Evolutionary conservation across 768 basidiomycete species (phyloP), one percentile per base, ranked within the genome.

Genomic region (Punctularia strigosozonata): DNA sequence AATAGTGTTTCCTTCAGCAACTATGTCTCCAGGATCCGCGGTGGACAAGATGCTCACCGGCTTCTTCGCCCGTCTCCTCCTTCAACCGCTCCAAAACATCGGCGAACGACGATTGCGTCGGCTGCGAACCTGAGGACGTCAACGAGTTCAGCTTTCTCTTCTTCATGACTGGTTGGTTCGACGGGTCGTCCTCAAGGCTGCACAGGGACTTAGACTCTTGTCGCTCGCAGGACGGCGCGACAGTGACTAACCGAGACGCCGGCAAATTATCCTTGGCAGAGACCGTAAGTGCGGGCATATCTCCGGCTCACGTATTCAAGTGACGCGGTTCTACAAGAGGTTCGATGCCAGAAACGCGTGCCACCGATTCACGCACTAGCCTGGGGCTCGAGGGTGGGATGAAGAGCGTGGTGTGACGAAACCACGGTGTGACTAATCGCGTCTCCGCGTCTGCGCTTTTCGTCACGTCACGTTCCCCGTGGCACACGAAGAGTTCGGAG

Each of bases 31-130:
- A 25, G 6, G 14, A 36, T 1, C 6, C 12, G 15, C 38, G 25
- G 26, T 15, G 23, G n/a, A 33, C 10, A 31, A 55, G 15, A 8
- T 13, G 33, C 71, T 17, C 42, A 72, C 75, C 68, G 40, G 55
- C 42, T 1, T 61, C 61, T 33, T 64, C 65, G 5, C 52, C 60
- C 26, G 66, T 53, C 40, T 77, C 71, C 37, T 70, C 67, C 49
- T 73, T 73, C 43, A 84, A 55, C 38, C 68, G 64, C 54, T 77
- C 76, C 15, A 84, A 58, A 18, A 78, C 72, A 31, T 80, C 76
- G 8, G 73, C 61, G 46, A 84, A 84, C 2, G 77, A 77, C 10
- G 48, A 43, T 33, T 66, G 60, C 25, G 59, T 59, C 30, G 62
- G 57, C 39, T 64, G 62, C 15, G 66, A 63, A 3, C 60, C 56